Percentiles rank a stretch among this genome's conserved stretches.
phyloP scores from a whole-genome alignment of 257 asterid genomes.

The Coffea eugenioides region DNA sequence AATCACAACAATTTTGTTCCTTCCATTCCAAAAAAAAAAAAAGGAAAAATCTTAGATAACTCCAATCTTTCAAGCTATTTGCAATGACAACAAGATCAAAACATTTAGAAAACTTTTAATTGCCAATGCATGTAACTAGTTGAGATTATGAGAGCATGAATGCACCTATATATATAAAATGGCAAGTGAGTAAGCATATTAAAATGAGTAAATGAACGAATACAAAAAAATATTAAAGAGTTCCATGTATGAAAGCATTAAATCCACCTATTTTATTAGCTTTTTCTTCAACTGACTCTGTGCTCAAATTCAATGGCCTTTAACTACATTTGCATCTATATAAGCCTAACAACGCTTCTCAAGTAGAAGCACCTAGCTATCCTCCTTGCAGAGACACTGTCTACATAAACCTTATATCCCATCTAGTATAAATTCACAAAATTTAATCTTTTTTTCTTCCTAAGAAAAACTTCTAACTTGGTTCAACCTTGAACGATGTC shows the following conservation, averaged over 20 bases:
- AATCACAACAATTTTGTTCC: too few relatives aligned
- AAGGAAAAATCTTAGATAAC: not conserved
- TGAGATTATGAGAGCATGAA: not conserved
- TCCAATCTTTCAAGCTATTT: not conserved
- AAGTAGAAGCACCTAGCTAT: not conserved
- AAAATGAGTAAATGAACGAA: not conserved
- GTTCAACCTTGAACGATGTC: not conserved
- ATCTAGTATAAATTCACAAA: not conserved
- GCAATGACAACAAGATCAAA: not conserved
- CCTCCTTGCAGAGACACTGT: not conserved
- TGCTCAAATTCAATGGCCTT: not conserved
- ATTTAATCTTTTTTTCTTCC: not conserved
- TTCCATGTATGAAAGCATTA: not conserved
- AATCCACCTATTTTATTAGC: not conserved
- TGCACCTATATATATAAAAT: too few relatives aligned
- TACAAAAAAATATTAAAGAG: not conserved
- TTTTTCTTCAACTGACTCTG: not conserved
- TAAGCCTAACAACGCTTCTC: not conserved
- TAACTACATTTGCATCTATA: not conserved
- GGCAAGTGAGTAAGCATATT: not conserved
- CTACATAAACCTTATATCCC: too few relatives aligned
- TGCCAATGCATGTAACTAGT: not conserved
- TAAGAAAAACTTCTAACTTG: not conserved
- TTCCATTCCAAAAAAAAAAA: too few relatives aligned
- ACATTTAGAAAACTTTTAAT: too few relatives aligned